Evolutionary conservation across 2,329 filamentous ascomycete species (phyloP).

Genomic region (Phyllosticta citrichinensis): DNA sequence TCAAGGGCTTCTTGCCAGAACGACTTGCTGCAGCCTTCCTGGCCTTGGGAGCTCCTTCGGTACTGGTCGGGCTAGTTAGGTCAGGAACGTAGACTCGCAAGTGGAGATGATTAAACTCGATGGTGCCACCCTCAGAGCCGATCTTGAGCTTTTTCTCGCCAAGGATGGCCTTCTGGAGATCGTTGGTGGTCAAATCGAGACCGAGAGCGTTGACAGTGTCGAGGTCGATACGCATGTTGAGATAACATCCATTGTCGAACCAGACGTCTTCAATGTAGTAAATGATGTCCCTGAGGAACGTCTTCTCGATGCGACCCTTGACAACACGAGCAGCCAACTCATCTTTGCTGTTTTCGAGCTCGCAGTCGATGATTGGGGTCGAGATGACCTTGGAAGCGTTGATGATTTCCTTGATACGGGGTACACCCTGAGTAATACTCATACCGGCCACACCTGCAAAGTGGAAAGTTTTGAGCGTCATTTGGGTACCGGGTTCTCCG

Average conservation of each 20-base stretch:
- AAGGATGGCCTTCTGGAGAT: constrained; percentile 69
- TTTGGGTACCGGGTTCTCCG: constrained; percentile 95
- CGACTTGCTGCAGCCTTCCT: constrained; percentile 20
- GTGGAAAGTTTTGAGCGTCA: constrained; percentile 99
- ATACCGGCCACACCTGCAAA: constrained; percentile 99
- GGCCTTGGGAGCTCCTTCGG: not conserved
- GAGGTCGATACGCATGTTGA: constrained; percentile 74
- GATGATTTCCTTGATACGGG: constrained; percentile 99
- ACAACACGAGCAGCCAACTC: constrained; percentile 79
- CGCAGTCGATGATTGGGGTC: constrained; percentile 86
- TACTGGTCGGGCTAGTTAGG: constrained; percentile 11
- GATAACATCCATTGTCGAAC: constrained; percentile 63
- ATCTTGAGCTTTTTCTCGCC: constrained; percentile 77
- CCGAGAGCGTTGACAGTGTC: constrained; percentile 70
- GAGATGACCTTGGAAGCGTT: constrained; percentile 92
- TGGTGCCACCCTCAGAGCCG: constrained; percentile 51
- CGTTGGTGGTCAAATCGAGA: constrained; percentile 62
- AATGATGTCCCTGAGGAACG: constrained; percentile 73
- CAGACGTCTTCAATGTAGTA: constrained; percentile 80
- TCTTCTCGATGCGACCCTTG: constrained; percentile 91
- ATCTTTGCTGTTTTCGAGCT: constrained; percentile 63
- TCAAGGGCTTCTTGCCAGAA: constrained; percentile 19
- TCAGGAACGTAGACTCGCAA: constrained; percentile 66
- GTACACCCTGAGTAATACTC: constrained; percentile 98
- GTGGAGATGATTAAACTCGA: constrained; percentile 28